Conservation (phyloP, 176 grass and related monocot genomes). For the Paspalum vaginatum region DNA sequence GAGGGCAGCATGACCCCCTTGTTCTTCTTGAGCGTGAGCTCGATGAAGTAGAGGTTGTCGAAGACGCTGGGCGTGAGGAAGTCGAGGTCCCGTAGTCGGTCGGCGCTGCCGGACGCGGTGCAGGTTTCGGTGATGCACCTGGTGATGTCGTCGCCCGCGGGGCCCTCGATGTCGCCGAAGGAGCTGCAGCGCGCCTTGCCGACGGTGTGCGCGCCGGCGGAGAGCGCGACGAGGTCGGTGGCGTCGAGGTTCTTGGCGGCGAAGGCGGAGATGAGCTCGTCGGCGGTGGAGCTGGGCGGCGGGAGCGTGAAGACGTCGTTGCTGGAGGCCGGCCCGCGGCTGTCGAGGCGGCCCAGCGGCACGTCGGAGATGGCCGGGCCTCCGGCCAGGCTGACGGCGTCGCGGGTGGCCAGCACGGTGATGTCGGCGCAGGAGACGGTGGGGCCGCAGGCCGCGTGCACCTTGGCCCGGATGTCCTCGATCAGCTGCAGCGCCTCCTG, state of each 20-base stretch:
- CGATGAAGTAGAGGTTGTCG: slow-evolving; percentile 54
- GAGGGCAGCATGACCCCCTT: slow-evolving; percentile 43
- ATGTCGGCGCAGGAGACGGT: slow-evolving; percentile 83
- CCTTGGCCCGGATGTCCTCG: slow-evolving; percentile 36
- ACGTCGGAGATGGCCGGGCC: slow-evolving; percentile 7
- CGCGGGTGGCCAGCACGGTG: slow-evolving; percentile 67
- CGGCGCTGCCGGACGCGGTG: not conserved
- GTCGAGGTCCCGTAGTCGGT: slow-evolving; percentile 21
- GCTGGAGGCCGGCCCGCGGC: not conserved
- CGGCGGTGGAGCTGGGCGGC: slow-evolving; percentile 4
- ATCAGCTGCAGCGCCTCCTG: slow-evolving; percentile 41
- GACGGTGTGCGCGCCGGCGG: slow-evolving; percentile 64
- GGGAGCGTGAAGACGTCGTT: slow-evolving; percentile 29
- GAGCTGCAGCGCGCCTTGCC: slow-evolving; percentile 38
- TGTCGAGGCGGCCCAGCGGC: slow-evolving; percentile 38
- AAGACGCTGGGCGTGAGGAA: slow-evolving; percentile 32
- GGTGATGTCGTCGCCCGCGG: not conserved
- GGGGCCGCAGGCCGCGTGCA: slow-evolving; percentile 21
- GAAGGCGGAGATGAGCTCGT: slow-evolving; percentile 19
- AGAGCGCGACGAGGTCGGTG: slow-evolving; percentile 55
- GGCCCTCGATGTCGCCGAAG: not conserved
- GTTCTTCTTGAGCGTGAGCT: slow-evolving; percentile 18
- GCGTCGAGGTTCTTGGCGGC: not conserved
- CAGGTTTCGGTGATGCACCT: slow-evolving; percentile 20
- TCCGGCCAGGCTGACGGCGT: slow-evolving; percentile 47